phyloP scores from a whole-genome alignment of 257 asterid species.

The Euphrasia confusa region DNA sequence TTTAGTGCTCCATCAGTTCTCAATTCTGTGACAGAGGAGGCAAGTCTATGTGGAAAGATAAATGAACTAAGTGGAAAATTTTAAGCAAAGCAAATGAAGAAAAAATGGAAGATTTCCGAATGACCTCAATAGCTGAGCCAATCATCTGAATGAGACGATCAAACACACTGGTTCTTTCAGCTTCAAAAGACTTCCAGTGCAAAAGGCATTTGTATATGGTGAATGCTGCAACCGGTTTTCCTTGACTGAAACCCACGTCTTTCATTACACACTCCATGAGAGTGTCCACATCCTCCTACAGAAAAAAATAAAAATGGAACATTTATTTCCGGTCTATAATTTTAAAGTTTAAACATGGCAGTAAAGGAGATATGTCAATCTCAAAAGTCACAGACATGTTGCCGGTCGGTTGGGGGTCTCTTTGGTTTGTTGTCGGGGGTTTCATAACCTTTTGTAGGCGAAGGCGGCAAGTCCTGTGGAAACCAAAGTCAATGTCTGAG shows the following conservation, averaged over 20 bases:
- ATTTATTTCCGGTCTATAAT: conserved; percentile 16
- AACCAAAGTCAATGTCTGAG: conserved; percentile 12
- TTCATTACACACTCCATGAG: conserved; percentile 84
- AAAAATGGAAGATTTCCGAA: background rate
- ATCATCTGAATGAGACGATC: conserved; percentile 98
- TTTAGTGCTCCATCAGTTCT: conserved; percentile 21
- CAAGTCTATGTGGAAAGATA: no score
- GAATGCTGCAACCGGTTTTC: conserved; percentile 97
- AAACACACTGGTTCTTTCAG: conserved; percentile 94
- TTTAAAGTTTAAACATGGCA: conserved; percentile 6
- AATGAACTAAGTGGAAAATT: background rate
- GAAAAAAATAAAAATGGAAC: conserved; percentile 5
- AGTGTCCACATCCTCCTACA: conserved; percentile 96
- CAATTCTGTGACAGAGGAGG: conserved; percentile 1
- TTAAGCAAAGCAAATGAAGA: background rate
- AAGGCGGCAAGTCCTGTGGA: conserved; percentile 54
- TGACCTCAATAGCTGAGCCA: conserved; percentile 95
- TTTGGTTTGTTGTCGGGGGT: conserved; percentile 80
- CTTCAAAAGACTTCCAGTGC: conserved; percentile 99
- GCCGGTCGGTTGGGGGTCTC: conserved; percentile 74
- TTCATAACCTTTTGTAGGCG: conserved; percentile 59
- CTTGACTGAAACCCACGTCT: conserved; percentile 96
- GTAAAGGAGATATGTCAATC: conserved; percentile 1
- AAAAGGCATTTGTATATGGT: conserved; percentile 94
- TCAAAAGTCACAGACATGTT: conserved; percentile 52